Evolutionary conservation across 805 yeast species (phyloP), one percentile per base, ranked within the genome.

Genomic region (Suhomyces canberraensis): DNA sequence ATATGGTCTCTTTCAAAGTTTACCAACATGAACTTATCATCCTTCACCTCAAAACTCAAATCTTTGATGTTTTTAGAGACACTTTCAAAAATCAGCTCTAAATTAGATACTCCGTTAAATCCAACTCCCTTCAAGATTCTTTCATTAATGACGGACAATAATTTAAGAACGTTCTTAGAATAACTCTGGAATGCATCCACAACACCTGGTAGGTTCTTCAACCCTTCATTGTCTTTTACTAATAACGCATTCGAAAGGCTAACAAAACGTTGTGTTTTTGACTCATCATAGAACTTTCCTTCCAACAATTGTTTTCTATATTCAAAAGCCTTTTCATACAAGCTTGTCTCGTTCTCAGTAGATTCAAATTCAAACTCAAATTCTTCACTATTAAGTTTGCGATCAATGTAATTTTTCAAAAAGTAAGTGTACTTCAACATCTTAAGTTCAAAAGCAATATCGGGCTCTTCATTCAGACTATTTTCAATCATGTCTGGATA

Each of bases 1-100:
- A 62, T 35, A 44, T 60, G 57, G 46, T 66, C 71, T 32, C 44
- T 52, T 30, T 66, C 68, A 33, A 59, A 64, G 42, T 66, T 66
- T 13, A 65, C 50, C 47, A 68, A 48, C 44, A 58, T 47, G 44
- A 63, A 68, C 28, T 55, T 53, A 22, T 57, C 59, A 40, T 67
- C 71, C 37, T 53, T 45, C 31, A 46, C 46, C 11, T 51, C 52
- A 25, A 54, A 45, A 27, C 64, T 53, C 29, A 68, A 56, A 13
- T 37, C 39, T 13, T 39, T 50, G 33, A 68, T 57, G 44, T 66
- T 65, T 3, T 44, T 38, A 36, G 57, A 54, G 11, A 63, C 67
- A 21, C 48, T 49, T 14, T 49, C 49, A 22, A 66, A 48, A 29
- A 65, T 58, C 8, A 35, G 35, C 42, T 68, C 69, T 31, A 68